Percentiles rank a stretch among this genome's conserved stretches.
Evolutionary conservation across 306 rosid species (phyloP).

Genomic region (Trifolium subterraneum): DNA sequence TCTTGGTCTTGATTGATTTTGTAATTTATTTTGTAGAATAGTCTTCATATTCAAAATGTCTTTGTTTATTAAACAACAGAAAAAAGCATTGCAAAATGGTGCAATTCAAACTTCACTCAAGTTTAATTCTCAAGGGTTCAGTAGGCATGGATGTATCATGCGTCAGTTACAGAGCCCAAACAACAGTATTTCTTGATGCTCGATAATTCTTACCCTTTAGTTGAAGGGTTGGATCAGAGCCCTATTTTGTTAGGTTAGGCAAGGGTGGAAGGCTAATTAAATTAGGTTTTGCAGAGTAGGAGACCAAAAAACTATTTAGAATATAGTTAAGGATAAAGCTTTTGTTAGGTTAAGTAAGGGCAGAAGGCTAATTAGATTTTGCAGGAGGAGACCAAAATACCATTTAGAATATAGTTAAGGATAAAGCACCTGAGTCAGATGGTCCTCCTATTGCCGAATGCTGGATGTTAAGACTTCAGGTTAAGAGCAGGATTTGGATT

Average conservation of each 20-base stretch:
- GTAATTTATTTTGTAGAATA: conserved; percentile 31
- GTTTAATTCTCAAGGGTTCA: conserved; percentile 17
- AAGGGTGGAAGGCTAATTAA: conserved; percentile 2
- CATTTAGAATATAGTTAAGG: conserved; percentile 15
- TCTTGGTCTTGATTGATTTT: conserved; percentile 35
- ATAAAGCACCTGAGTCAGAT: not conserved
- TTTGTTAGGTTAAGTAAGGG: not conserved
- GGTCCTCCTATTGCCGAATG: not conserved
- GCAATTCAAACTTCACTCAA: conserved; percentile 20
- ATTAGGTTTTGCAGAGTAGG: conserved; percentile 17
- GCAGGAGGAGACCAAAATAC: conserved; percentile 23
- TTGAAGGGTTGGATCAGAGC: conserved; percentile 10
- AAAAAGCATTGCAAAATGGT: conserved; percentile 22
- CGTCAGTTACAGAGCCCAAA: not conserved
- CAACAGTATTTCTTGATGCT: conserved; percentile 16
- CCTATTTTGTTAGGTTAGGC: not conserved
- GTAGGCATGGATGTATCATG: conserved; percentile 3
- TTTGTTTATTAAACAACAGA: conserved; percentile 6
- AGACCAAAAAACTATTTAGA: conserved; percentile 25
- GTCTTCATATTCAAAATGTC: conserved; percentile 10
- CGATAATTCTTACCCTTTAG: conserved; percentile 12
- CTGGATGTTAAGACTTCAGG: not conserved
- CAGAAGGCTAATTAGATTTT: conserved; percentile 8
- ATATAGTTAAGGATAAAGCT: not conserved
- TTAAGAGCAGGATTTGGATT: conserved; percentile 18